These are phyloP conservation scores for Firmiana major DNA, from an alignment of 345 rosid genomes.

Conservation along the genomic window DNA sequence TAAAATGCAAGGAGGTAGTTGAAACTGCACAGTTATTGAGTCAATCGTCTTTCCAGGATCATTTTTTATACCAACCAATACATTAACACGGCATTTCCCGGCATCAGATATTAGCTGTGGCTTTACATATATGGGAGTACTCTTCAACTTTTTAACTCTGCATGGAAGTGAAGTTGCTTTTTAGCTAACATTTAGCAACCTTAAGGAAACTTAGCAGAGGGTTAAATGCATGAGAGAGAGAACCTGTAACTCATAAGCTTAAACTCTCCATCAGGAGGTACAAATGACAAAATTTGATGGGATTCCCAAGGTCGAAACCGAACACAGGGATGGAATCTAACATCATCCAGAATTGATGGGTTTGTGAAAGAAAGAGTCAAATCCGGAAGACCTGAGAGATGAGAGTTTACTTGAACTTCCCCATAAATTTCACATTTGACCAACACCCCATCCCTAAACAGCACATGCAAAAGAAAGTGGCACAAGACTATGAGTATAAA, in stretches of 20 bases:
- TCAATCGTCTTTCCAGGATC: slow-evolving; percentile 85
- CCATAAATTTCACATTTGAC: slow-evolving; percentile 77
- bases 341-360: slow-evolving; percentile 72
- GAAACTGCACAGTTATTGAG: slow-evolving; percentile 69
- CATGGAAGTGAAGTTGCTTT: neutral
- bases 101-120: slow-evolving; percentile 82
- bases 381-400: slow-evolving; percentile 92
- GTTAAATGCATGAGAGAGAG: neutral
- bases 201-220: neutral
- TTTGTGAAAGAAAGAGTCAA: slow-evolving; percentile 82
- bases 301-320: slow-evolving; percentile 96
- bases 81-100: slow-evolving; percentile 65
- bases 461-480: slow-evolving; percentile 12
- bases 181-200: neutral
- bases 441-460: slow-evolving; percentile 55
- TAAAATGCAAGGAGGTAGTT: slow-evolving; percentile 65
- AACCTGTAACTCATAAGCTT: slow-evolving; percentile 98
- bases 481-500: slow-evolving; percentile 13
- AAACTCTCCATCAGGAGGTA: slow-evolving; percentile 96
- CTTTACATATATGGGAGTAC: slow-evolving; percentile 74
- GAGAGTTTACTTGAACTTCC: slow-evolving; percentile 82
- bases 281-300: slow-evolving; percentile 84
- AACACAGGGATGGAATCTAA: slow-evolving; percentile 88
- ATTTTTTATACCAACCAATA: slow-evolving; percentile 75
- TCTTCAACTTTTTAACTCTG: slow-evolving; percentile 87